phyloP scores from a whole-genome alignment of 78 protist genomes.

The Planoprotostelium fungivorum region DNA sequence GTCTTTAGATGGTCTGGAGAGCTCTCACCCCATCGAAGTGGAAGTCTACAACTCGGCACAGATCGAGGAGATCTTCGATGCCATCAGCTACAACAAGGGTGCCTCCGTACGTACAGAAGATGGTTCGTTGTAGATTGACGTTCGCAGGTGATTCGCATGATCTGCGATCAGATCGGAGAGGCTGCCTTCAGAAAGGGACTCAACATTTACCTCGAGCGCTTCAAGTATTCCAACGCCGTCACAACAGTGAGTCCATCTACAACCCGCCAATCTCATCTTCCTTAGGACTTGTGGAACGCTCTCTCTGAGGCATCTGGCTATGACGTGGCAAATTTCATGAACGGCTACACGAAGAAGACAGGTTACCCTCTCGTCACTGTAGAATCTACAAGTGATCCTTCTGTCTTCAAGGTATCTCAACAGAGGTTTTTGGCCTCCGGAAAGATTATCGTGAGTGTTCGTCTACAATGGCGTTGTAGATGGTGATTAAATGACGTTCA shows the following conservation, averaged over 20 bases:
- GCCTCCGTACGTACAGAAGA: constrained; percentile 6
- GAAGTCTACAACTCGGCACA: constrained; percentile 55
- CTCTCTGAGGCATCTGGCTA: constrained; percentile 35
- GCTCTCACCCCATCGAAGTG: constrained; percentile 90
- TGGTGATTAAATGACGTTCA: too few relatives aligned
- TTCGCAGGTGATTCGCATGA: constrained; percentile 74
- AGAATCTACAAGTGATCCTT: not conserved
- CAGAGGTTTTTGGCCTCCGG: constrained; percentile 9
- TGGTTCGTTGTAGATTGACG: constrained; percentile 11
- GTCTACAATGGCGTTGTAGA: not conserved
- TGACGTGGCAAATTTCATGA: constrained; percentile 64
- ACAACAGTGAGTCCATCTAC: constrained; percentile 17
- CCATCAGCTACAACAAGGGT: constrained; percentile 76
- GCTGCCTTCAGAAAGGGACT: constrained; percentile 79
- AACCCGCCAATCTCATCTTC: not conserved
- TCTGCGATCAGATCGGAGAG: constrained; percentile 63
- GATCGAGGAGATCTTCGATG: constrained; percentile 88
- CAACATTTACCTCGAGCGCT: constrained; percentile 49
- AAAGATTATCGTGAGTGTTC: not conserved
- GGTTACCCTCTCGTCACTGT: constrained; percentile 87
- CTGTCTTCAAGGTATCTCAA: constrained; percentile 3
- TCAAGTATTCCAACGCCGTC: constrained; percentile 54
- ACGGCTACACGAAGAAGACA: constrained; percentile 51
- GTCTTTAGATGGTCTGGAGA: constrained; percentile 63
- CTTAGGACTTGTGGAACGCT: constrained; percentile 82